These are phyloP conservation scores for Amaranthus hypochondriacus DNA, from an alignment of 148 eudicot species.

Conservation along the genomic window DNA sequence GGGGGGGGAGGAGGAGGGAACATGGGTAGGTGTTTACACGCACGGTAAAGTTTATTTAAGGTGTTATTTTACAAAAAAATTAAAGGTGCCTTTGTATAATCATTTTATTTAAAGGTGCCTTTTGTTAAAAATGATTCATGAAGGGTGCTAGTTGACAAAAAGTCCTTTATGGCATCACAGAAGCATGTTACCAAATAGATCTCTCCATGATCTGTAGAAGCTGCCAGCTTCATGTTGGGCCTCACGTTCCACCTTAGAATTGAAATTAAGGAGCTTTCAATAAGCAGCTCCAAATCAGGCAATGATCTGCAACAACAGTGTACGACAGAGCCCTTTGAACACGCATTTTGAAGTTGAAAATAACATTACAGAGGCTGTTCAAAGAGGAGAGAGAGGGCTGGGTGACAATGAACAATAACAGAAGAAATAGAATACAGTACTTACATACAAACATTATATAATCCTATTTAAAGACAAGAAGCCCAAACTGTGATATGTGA, in stretches of 20 bases:
- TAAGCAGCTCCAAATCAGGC: constrained; percentile 47
- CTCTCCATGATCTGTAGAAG: constrained; percentile 51
- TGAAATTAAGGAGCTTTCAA: constrained; percentile 39
- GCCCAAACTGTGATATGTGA: no score
- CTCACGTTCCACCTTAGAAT: constrained; percentile 53
- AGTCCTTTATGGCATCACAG: neutral
- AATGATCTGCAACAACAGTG: constrained; percentile 42
- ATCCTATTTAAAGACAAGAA: no score
- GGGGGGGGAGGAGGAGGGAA: no score
- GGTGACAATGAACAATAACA: neutral
- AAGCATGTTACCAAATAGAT: constrained; percentile 40
- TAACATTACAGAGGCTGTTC: neutral
- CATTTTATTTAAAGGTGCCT: no score
- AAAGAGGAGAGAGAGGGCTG: neutral
- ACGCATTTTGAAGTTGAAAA: neutral
- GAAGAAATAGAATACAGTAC: neutral
- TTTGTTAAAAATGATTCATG: no score
- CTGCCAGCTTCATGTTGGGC: constrained; percentile 49
- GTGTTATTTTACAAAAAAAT: no score
- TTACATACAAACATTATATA: no score
- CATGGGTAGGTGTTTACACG: no score
- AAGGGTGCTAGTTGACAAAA: no score
- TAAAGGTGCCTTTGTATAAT: no score
- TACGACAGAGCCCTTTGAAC: neutral
- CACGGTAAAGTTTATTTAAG: no score